phyloP scores from a whole-genome alignment of 2,329 filamentous ascomycete species.

The Colletotrichum navitas region DNA sequence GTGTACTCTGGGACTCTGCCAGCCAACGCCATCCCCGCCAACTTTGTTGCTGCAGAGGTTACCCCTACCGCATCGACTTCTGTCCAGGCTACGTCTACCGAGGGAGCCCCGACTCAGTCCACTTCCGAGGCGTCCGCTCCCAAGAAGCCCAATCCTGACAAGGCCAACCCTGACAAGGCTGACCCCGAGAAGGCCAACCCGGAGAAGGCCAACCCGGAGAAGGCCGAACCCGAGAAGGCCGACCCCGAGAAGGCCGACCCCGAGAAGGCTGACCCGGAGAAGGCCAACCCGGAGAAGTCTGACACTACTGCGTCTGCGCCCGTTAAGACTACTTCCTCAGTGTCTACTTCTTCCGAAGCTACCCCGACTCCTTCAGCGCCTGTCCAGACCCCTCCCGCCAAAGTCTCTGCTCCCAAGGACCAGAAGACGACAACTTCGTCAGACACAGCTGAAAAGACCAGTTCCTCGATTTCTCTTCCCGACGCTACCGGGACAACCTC shows the following conservation, averaged over 20 bases:
- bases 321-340: neutral
- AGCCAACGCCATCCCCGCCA: constrained; percentile 24
- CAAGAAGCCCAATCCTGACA: neutral
- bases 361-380: neutral
- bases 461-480: neutral
- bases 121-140: neutral
- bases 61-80: neutral
- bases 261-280: neutral
- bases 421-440: neutral
- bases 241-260: too few relatives aligned
- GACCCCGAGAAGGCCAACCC: neutral
- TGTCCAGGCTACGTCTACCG: neutral
- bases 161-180: neutral
- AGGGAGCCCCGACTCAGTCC: neutral
- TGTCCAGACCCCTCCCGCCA: neutral
- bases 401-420: neutral
- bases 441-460: neutral
- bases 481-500: neutral
- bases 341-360: neutral
- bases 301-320: neutral
- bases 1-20: constrained; percentile 30
- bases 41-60: neutral
- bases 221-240: neutral
- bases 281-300: neutral
- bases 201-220: neutral